phyloP scores from a whole-genome alignment of 805 yeast genomes.

The Teunomyces atbi region DNA sequence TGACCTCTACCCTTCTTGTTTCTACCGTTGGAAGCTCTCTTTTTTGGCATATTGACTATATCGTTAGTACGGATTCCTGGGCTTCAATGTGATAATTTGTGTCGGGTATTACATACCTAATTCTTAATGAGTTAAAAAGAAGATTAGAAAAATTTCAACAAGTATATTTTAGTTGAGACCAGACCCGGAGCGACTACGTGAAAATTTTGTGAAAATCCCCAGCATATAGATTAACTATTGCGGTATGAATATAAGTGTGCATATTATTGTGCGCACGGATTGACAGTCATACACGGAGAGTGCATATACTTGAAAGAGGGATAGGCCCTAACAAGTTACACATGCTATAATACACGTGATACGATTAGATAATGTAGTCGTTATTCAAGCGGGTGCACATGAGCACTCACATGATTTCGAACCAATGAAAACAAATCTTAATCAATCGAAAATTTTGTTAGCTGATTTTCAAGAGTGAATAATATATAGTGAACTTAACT shows the following conservation, averaged over 20 bases:
- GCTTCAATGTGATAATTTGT: not conserved
- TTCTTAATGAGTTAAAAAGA: constrained; percentile 4
- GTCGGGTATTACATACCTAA: constrained; percentile 1
- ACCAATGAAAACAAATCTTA: constrained; percentile 5
- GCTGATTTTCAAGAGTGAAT: constrained; percentile 4
- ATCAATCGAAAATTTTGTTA: constrained; percentile 5
- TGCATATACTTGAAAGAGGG: not conserved
- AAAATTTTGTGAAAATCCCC: constrained; percentile 2
- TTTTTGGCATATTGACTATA: constrained; percentile 88
- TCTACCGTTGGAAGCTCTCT: constrained; percentile 99
- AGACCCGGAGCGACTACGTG: constrained; percentile 1
- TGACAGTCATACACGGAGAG: not conserved
- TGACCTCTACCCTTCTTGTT: constrained; percentile 99
- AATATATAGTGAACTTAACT: constrained; percentile 3
- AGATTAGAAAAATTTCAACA: constrained; percentile 3
- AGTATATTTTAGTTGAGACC: constrained; percentile 4
- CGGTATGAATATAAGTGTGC: not conserved
- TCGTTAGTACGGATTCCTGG: constrained; percentile 21
- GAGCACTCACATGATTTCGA: constrained; percentile 3
- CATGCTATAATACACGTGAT: not conserved
- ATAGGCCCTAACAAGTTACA: not conserved
- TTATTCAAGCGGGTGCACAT: not conserved
- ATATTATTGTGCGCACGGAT: not conserved
- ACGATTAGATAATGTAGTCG: not conserved
- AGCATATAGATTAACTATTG: not conserved